These are phyloP conservation scores for Endogone sp. DNA, from an alignment of 192 early-diverging fungal species.

Conservation along the genomic window DNA sequence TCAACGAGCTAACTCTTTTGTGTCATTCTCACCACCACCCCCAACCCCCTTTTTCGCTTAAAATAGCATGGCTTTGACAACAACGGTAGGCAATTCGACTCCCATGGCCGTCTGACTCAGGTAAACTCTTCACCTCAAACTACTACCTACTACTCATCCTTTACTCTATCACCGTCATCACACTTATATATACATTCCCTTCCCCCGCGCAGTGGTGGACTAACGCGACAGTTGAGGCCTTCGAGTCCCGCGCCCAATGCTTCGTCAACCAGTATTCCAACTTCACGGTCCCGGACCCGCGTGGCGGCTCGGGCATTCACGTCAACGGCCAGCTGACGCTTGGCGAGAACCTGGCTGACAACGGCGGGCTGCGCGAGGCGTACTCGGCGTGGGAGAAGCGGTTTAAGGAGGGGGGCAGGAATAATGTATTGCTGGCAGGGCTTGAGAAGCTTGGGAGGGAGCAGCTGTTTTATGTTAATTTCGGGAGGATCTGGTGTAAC, in stretches of 20 bases:
- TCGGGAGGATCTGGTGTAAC: slow-evolving; percentile 67
- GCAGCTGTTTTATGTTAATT: slow-evolving; percentile 66
- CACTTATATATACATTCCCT: not conserved
- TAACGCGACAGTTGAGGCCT: slow-evolving; percentile 46
- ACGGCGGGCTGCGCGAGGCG: slow-evolving; percentile 50
- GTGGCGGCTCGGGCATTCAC: slow-evolving; percentile 29
- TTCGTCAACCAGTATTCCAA: slow-evolving; percentile 60
- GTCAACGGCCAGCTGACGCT: slow-evolving; percentile 55
- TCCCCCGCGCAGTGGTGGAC: slow-evolving; percentile 60
- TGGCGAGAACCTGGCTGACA: slow-evolving; percentile 68
- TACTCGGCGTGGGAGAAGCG: slow-evolving; percentile 28
- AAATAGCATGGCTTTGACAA: slow-evolving; percentile 51
- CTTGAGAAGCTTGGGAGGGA: slow-evolving; percentile 48
- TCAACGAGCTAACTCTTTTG: not conserved
- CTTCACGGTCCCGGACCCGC: slow-evolving; percentile 37
- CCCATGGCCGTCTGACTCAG: slow-evolving; percentile 16
- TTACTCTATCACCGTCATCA: not conserved
- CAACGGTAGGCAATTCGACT: slow-evolving; percentile 41
- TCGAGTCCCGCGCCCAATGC: slow-evolving; percentile 48
- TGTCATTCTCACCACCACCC: not conserved
- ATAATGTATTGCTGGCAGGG: slow-evolving; percentile 38
- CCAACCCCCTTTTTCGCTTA: not conserved
- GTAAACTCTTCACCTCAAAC: not conserved
- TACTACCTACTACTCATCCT: not conserved
- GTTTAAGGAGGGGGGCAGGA: slow-evolving; percentile 9